Percentiles rank a stretch among this genome's conserved stretches.
Conservation (phyloP, 2,329 filamentous ascomycete species). For the Fusarium chaquense region DNA sequence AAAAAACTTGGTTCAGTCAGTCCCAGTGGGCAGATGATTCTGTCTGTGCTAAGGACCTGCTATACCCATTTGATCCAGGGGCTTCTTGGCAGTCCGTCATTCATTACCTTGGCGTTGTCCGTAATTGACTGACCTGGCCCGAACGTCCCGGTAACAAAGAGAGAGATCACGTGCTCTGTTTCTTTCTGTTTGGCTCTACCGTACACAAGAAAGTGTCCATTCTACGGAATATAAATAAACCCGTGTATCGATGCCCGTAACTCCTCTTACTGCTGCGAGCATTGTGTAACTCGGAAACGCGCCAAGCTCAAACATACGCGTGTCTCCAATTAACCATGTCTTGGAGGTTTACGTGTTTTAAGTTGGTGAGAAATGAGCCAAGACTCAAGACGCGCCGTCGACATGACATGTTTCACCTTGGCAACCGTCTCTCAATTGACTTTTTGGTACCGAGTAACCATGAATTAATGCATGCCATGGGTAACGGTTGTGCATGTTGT, state of each 20-base stretch:
- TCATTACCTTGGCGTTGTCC: conserved; percentile 24
- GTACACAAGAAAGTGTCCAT: not conserved
- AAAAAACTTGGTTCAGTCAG: conserved; percentile 15
- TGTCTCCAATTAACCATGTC: conserved; percentile 15
- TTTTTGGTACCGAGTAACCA: not conserved
- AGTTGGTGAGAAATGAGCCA: conserved; percentile 15
- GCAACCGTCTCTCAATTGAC: not conserved
- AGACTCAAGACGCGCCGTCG: conserved; percentile 3
- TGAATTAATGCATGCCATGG: not conserved
- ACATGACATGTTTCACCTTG: conserved; percentile 22
- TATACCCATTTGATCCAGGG: conserved; percentile 36
- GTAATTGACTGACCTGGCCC: conserved; percentile 16
- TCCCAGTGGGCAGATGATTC: not conserved
- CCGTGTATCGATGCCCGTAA: not conserved
- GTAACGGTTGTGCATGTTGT: not conserved
- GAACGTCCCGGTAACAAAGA: conserved; percentile 11
- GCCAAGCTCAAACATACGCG: conserved; percentile 24
- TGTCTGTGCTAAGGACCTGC: conserved; percentile 4
- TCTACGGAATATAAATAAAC: not conserved
- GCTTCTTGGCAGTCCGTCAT: conserved; percentile 33
- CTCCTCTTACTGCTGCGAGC: not conserved
- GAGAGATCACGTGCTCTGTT: not conserved
- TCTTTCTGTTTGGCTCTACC: not conserved
- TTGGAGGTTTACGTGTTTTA: conserved; percentile 22
- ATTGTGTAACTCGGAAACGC: not conserved